Percentiles rank a stretch among this genome's conserved stretches.
phyloP scores from a whole-genome alignment of 2,329 filamentous ascomycete species.

The Diaporthe citriasiana region DNA sequence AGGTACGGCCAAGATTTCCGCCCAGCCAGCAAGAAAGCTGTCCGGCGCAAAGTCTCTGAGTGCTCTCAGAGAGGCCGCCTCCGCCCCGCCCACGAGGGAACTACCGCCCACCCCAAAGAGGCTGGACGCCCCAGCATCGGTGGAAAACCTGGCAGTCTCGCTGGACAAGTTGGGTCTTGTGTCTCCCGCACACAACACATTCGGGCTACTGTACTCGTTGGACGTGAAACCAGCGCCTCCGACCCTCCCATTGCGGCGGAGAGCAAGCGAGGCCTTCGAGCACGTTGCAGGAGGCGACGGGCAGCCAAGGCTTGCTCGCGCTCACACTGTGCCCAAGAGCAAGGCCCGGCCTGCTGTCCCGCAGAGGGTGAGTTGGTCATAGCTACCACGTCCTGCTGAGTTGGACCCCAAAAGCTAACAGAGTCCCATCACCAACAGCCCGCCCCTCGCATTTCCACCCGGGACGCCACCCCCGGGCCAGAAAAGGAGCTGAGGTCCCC shows the following conservation, averaged over 20 bases:
- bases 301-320: slow-evolving; percentile 5
- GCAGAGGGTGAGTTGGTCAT: slow-evolving; percentile 25
- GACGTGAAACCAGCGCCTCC: background rate
- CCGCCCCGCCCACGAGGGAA: slow-evolving; percentile 20
- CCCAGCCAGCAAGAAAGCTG: slow-evolving; percentile 10
- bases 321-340: slow-evolving; percentile 28
- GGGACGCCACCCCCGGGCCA: background rate
- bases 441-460: background rate
- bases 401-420: background rate
- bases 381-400: background rate
- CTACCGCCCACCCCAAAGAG: slow-evolving; percentile 17
- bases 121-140: background rate
- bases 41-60: slow-evolving; percentile 18
- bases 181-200: background rate
- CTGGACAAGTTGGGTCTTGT: background rate
- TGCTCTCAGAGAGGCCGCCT: slow-evolving; percentile 27
- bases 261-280: slow-evolving; percentile 26
- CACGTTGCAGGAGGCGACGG: background rate
- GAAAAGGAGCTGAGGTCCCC: background rate
- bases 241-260: background rate
- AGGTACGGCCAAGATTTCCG: background rate
- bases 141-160: slow-evolving; percentile 5
- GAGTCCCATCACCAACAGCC: background rate
- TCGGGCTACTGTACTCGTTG: slow-evolving; percentile 1
- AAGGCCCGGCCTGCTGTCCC: slow-evolving; percentile 9